Base-by-base conservation (phyloP, 345 rosid genomes). In the Cardamine resedifolia region DNA sequence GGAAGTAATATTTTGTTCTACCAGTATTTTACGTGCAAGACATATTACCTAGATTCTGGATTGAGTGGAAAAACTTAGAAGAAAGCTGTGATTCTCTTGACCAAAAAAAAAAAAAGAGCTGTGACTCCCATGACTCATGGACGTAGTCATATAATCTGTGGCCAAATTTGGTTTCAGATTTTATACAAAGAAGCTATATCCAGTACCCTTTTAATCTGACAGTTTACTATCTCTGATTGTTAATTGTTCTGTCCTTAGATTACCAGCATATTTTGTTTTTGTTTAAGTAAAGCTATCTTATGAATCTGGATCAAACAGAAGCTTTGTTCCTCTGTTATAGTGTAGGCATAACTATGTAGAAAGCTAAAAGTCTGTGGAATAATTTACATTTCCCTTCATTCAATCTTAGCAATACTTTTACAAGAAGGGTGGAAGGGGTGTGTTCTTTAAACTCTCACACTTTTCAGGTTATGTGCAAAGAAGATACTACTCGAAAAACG, bases 391-490 rank as follows among this genome's bases (percentile, higher is more conserved):
- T 51, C 55, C 74, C 67, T 4, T 59, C 24, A 50, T 31, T 21
- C 45, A 20, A 39, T 58, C 45, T 51, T 67, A 41, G 20, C 43
- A 28, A 28, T 75, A 30, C 57, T 59, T 28, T 59, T 49, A 26
- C 39, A 48, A 51, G n/a, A n/a, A n/a, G n/a, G 58, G 48, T 41
- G 26, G n/a, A 59, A 18, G 44, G 51, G 20, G 34, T 30, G 52
- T 50, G 27, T 58, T 58, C 31, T 12, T 57, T 58, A 38, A 33
- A 63, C 7, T 16, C 23, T 61, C 55, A 43, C 41, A 23, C 56
- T 74, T 81, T 80, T 64, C 82, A 91, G 97, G 96, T 91, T 66
- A 71, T 95, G 80, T 83, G 96, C 87, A 86, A 85, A 80, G 96
- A 90, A 78, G 89, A 89, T 78, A 96, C 93, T 78, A 89, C 94